phyloP scores from a whole-genome alignment of 768 basidiomycete genomes.

The Russula brevipes region DNA sequence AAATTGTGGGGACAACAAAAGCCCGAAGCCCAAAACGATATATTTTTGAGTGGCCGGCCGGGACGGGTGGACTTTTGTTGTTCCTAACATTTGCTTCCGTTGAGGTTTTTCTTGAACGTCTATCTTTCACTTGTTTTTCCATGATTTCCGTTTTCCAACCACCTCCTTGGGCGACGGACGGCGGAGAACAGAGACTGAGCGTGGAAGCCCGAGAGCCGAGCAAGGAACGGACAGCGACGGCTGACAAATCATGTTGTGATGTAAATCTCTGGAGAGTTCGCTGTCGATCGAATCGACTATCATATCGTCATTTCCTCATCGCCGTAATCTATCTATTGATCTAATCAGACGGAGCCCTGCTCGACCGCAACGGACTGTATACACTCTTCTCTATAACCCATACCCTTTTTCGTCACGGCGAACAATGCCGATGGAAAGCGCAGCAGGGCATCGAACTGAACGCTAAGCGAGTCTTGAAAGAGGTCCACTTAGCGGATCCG shows the following conservation, averaged over 20 bases:
- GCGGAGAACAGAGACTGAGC: too few species aligned
- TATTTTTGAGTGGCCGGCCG: too few species aligned
- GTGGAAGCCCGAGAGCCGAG: too few species aligned
- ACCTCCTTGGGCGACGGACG: too few species aligned
- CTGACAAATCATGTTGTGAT: slow-evolving; percentile 11
- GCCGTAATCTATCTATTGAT: not conserved
- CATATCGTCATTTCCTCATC: slow-evolving; percentile 4
- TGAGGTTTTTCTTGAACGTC: too few species aligned
- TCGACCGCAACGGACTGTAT: not conserved
- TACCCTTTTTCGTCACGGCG: not conserved
- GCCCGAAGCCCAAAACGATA: too few species aligned
- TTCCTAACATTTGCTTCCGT: too few species aligned
- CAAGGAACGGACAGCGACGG: not conserved
- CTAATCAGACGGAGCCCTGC: not conserved
- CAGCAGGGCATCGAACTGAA: not conserved
- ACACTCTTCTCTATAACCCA: too few species aligned
- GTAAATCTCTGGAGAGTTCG: not conserved
- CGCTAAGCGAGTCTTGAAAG: not conserved
- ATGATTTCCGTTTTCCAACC: too few species aligned
- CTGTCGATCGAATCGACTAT: not conserved
- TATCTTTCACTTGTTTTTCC: too few species aligned
- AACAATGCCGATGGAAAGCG: not conserved
- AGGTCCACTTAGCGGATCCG: not conserved
- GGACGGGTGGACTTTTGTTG: too few species aligned
- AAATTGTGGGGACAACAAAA: not conserved